Percentiles rank a stretch among this genome's conserved stretches.
Conservation (phyloP, 331 rosid genomes). For the Rhamnella rubrinervis region DNA sequence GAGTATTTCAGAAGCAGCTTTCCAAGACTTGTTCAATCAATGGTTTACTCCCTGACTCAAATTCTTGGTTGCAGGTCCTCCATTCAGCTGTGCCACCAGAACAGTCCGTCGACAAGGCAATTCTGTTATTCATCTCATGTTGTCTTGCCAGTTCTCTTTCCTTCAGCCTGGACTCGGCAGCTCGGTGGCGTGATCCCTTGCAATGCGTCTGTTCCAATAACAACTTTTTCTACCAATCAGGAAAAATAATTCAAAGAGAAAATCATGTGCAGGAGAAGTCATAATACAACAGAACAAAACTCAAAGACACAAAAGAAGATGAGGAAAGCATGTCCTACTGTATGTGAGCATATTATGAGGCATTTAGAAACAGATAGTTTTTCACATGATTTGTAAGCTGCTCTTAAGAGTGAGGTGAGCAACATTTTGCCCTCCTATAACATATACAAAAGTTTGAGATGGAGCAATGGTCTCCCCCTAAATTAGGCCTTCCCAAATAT, state of each 20-base stretch:
- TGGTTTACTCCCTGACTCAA: constrained; percentile 14
- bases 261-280: background rate
- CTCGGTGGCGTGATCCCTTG: constrained; percentile 32
- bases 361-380: too few species aligned
- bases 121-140: constrained; percentile 28
- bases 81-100: constrained; percentile 19
- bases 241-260: background rate
- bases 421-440: too few species aligned
- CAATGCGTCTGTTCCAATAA: constrained; percentile 25
- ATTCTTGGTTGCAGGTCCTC: constrained; percentile 21
- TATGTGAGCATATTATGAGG: too few species aligned
- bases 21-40: constrained; percentile 29
- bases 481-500: background rate
- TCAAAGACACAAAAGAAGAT: background rate
- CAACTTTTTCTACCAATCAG: background rate
- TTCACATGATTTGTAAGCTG: too few species aligned
- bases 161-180: constrained; percentile 33
- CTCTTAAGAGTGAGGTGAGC: too few species aligned
- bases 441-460: background rate
- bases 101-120: constrained; percentile 1
- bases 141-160: constrained; percentile 25
- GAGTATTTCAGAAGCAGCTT: constrained; percentile 19
- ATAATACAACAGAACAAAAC: background rate
- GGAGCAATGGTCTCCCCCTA: background rate
- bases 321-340: too few species aligned